Base-by-base conservation (phyloP, 2,329 filamentous ascomycete genomes). In the Thielaviopsis musarum region DNA sequence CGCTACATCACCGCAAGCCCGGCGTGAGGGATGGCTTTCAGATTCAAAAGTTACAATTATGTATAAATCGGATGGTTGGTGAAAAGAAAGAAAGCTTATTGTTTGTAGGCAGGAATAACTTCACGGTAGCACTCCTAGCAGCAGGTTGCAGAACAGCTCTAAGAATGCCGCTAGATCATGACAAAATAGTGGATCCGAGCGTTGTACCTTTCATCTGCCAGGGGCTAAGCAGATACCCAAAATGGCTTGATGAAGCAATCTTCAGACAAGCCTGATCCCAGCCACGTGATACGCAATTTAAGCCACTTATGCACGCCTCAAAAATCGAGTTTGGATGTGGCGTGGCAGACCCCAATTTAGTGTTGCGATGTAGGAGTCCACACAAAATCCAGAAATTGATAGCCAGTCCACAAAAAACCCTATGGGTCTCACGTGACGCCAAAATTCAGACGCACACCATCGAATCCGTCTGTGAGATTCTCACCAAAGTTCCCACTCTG, bases 401-500 rank as follows among this genome's bases (percentile, higher is more conserved):
- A 55, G 56, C 59, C 38, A 45, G 55, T 52, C 61, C 61, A 62
- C 61, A 59, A 60, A 62, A 58, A 62, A 56, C 58, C 61, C 58
- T 62, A 62, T 9, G 45, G 19, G 3, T 5, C 24, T 58, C 61
- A 62, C 61, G 61, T 62, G 61, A 62, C 51, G 22, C 26, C 3
- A 38, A 58, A 55, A 58, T 58, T 62, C 54, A 24, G 54, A 49
- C 61, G 61, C 58, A 60, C 61, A 62, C 57, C 56, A 56, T 38
- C 54, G 57, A 56, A 45, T 51, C 53, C 60, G 53, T 52, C 49
- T 59, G 60, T 45, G 54, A 59, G 60, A 62, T 59, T 62, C 60
- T 62, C 60, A 59, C 60, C 54, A 62, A n/a, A 62, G 57, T 62
- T 62, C 54, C 56, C 60, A 59, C 60, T 59, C 57, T 62, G 54